Evolutionary conservation across 2,329 filamentous ascomycete genomes (phyloP), one percentile per base, ranked within the genome.

Genomic region (Zelopaecilomyces penicillatus): DNA sequence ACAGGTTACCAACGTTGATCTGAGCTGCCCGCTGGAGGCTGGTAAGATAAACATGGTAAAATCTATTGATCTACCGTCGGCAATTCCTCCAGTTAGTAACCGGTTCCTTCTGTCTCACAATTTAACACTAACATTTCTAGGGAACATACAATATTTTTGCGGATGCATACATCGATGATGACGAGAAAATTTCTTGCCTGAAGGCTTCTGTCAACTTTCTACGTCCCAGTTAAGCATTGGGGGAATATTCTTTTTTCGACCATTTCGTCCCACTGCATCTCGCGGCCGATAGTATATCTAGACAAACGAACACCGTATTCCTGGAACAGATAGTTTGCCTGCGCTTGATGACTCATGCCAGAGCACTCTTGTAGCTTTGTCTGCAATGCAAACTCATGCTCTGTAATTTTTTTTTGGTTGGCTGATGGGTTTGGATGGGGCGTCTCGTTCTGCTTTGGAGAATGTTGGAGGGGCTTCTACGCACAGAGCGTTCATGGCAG

Each of bases 61-160:
- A 72, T 70, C 83, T 26, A 84, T 95, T 46, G 79, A 88, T 34
- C 72, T 95, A 49, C 89, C 89, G 39, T 78, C 73, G 57, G 75
- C 90, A 65, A 88, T 95, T 54, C 88, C 88, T 61, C 83, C 85
- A 44, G 87, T 89, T 77, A 60, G 84, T 75, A 34, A 19, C 39
- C 5, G 19, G 8, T 27, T 11, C 37, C 30, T 29, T 11, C 6
- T 28, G 11, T 5, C 30, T 6, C 32, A 30, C 11, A 10, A 7
- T 6, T 29, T 10, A 26, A 9, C 10, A 41, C 27, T 41, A 6
- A 19, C n/a, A 4, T 3, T 6, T 5, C 11, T 52, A 88, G 85
- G 89, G 87, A 59, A 87, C 80, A 60, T 95, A 94, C 74, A 83
- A 76, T 12, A 88, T 95, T 35, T 70, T 82, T 37, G 89, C 88